Percentiles rank a stretch among this genome's conserved stretches.
phyloP scores from a whole-genome alignment of 305 asterid genomes.

The Solanum chacoense region DNA sequence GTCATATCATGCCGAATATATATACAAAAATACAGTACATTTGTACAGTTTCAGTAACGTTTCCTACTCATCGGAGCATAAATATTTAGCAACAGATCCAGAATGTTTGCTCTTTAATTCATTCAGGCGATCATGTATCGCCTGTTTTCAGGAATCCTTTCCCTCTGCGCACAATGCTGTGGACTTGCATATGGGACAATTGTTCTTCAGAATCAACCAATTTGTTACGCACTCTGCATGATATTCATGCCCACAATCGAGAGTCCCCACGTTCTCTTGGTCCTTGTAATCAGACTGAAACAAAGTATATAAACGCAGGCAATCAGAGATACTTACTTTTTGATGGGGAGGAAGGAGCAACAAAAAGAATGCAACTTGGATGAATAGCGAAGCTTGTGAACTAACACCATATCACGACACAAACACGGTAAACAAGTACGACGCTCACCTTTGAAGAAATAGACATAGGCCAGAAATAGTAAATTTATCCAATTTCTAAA shows the following conservation, averaged over 20 bases:
- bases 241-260: constrained; percentile 31
- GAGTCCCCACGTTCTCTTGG: constrained; percentile 17
- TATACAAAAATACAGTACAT: constrained; percentile 29
- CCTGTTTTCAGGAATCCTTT: constrained; percentile 3
- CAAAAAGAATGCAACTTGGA: not conserved
- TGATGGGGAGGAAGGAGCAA: not conserved
- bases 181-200: constrained; percentile 36
- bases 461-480: not conserved
- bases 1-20: constrained; percentile 28
- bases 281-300: constrained; percentile 24
- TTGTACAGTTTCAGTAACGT: constrained; percentile 2
- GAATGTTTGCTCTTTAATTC: not conserved
- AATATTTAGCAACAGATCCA: not conserved
- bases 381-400: not conserved
- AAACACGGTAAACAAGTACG: not conserved
- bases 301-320: not conserved
- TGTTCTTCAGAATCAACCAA: constrained; percentile 31
- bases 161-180: constrained; percentile 10
- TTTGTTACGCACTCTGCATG: constrained; percentile 29
- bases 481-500: not conserved
- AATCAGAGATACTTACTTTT: not conserved
- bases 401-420: not conserved
- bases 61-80: constrained; percentile 1
- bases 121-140: not conserved
- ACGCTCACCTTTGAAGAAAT: not conserved